Conservation (phyloP, 2,329 filamentous ascomycete genomes). For the Fusarium subglutinans region DNA sequence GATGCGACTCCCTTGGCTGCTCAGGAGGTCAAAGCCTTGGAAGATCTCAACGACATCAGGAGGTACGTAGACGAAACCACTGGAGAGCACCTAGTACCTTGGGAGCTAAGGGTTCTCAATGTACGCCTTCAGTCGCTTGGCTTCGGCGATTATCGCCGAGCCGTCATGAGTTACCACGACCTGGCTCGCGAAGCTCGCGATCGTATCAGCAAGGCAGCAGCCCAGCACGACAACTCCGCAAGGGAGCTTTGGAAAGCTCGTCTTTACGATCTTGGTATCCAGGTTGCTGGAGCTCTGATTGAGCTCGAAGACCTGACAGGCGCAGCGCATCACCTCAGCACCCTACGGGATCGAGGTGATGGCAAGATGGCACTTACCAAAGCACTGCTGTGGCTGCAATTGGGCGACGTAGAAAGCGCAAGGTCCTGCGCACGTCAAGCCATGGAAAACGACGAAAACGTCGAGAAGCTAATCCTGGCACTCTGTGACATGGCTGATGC, state of each 20-base stretch:
- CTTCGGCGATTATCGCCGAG: conserved; percentile 83
- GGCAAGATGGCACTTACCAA: conserved; percentile 58
- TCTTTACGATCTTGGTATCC: conserved; percentile 77
- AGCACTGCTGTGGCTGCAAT: conserved; percentile 77
- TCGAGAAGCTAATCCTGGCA: conserved; percentile 66
- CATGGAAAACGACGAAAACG: conserved; percentile 45
- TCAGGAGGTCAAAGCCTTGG: conserved; percentile 71
- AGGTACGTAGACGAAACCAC: conserved; percentile 66
- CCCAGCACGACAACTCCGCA: conserved; percentile 61
- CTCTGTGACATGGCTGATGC: conserved; percentile 83
- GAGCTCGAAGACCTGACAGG: conserved; percentile 90
- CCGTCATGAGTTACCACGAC: conserved; percentile 91
- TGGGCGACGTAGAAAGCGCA: conserved; percentile 80
- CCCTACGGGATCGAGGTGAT: conserved; percentile 57
- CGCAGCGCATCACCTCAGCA: conserved; percentile 76
- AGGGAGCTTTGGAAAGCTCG: conserved; percentile 74
- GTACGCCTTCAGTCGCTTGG: conserved; percentile 87
- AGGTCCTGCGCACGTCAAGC: conserved; percentile 58
- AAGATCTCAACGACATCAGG: conserved; percentile 66
- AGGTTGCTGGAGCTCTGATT: conserved; percentile 72
- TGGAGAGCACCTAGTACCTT: conserved; percentile 78
- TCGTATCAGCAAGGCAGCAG: conserved; percentile 60
- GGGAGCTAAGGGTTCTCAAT: conserved; percentile 84
- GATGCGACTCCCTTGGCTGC: conserved; percentile 75
- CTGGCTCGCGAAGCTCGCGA: conserved; percentile 80